Evolutionary conservation across 139 green algal species (phyloP), one percentile per base, ranked within the genome.

Genomic region (Bryopsis sp.): DNA sequence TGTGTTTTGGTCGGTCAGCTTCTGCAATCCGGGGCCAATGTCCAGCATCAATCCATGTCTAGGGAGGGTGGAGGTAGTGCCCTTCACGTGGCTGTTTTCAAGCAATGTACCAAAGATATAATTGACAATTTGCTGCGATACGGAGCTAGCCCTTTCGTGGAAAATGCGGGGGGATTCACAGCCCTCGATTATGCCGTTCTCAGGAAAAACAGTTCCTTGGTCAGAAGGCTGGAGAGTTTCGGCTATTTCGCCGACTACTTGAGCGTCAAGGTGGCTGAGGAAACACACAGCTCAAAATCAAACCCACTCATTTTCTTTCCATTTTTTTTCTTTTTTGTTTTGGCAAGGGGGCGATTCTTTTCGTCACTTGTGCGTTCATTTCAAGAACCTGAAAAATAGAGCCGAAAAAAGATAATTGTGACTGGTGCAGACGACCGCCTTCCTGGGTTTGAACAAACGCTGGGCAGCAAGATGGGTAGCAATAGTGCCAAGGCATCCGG

Each of bases 181-280:
- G 62, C 62, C 19, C 26, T 69, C 8, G 62, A 69, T 36, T 69
- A 69, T 35, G 62, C 62, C 38, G 54, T 69, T 35, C 35, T 69
- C 7, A 50, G 62, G 24, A 54, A 37, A 35, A 36, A 69, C 35
- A 26, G 26, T 5, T 6, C n/a, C 3, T 35, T 69, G 37, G 6
- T 69, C 6, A 69, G 62, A 22, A 11, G 62, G 3, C n/a, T 69
- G 22, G 62, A 69, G 37, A n/a, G 39, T 28, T 69, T 24, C 22
- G 62, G 62, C 26, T 69, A 58, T n/a, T 69, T 69, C 62, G 37
- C 11, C 24, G 31, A 35, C 7, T 69, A 69, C 37, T 57, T 69
- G 62, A 54, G 43, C 22, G 35, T 54, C 24, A 34, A 37, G 26
- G 37, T 69, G 39, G 35, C 35, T 50, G n/a, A 37, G 3, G 54